Base-by-base conservation (phyloP, 331 rosid species). In the Prunus yedoensis region DNA sequence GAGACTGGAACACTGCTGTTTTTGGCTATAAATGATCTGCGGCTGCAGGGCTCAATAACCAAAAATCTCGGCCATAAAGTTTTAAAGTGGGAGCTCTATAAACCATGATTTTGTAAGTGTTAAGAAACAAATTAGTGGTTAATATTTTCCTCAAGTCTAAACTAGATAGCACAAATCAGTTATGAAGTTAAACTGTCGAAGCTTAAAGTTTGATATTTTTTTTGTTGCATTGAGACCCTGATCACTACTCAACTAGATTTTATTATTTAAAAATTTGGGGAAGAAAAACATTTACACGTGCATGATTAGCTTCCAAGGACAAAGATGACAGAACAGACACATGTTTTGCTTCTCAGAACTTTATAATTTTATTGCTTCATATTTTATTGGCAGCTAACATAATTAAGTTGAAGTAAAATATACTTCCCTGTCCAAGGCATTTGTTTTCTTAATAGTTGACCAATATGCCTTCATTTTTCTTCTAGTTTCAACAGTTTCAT, bases 281-380 rank as follows among this genome's bases (percentile, higher is more conserved):
- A 49, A 30, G 27, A 52, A 75, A 54, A 74, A 76, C 65, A 71
- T n/a, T 68, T 82, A 73, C 81, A 80, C 81, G 68, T 79, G 83
- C 86, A 74, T 80, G 78, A 70, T 38, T 82, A 61, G 67, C 74
- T 77, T 47, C 68, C 64, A 47, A 35, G 68, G 79, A 73, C 64
- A 28, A 13, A 28, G 43, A 61, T 2, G 66, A 32, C 66, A 62
- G n/a, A 75, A 32, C 66, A 62, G n/a, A 75, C 58, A 68, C 88
- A 71, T 67, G 68, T 72, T 60, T 74, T 9, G 14, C 57, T 43
- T 73, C 58, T 45, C 18, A 73, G 68, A 43, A 27, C 57, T 59
- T 59, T 46, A 23, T 59, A 73, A 58, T 43, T 73, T 45, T 43
- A 73, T 16, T 73, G 56, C 1, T 57, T 41, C 76, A 41, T 57